Evolutionary conservation across 495 filamentous ascomycete genomes (phyloP).

Genomic region (Aspergillus saccharolyticus): DNA sequence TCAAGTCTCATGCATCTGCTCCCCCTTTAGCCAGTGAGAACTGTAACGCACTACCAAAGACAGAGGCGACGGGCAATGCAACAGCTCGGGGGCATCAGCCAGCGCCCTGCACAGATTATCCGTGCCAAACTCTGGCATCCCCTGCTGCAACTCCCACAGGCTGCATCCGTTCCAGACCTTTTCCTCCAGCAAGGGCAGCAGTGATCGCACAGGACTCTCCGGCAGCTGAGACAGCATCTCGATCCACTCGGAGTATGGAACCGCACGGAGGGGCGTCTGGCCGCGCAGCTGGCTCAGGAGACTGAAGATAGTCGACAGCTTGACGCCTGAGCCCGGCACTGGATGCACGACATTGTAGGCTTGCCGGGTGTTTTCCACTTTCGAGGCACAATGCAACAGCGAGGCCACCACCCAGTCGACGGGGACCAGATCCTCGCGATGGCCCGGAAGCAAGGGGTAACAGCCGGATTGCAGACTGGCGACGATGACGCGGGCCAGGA

Average conservation of each 20-base stretch:
- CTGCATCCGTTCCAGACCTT: background rate
- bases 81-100: background rate
- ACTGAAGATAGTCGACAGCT: background rate
- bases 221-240: background rate
- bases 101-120: slow-evolving; percentile 4
- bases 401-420: slow-evolving; percentile 12
- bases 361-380: slow-evolving; percentile 1
- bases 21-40: background rate
- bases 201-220: background rate
- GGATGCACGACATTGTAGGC: slow-evolving; percentile 16
- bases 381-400: slow-evolving; percentile 8
- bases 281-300: background rate
- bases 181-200: slow-evolving; percentile 11
- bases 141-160: slow-evolving; percentile 9
- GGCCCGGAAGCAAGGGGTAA: slow-evolving; percentile 11
- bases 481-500: slow-evolving; percentile 11
- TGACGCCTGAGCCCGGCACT: background rate
- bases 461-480: slow-evolving; percentile 9
- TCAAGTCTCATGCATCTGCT: background rate
- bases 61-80: background rate
- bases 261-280: background rate
- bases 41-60: background rate
- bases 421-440: slow-evolving; percentile 11
- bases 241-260: slow-evolving; percentile 6
- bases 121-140: slow-evolving; percentile 9